Conservation (phyloP, 2,329 filamentous ascomycete genomes). For the Trichothecium sympodiale region DNA sequence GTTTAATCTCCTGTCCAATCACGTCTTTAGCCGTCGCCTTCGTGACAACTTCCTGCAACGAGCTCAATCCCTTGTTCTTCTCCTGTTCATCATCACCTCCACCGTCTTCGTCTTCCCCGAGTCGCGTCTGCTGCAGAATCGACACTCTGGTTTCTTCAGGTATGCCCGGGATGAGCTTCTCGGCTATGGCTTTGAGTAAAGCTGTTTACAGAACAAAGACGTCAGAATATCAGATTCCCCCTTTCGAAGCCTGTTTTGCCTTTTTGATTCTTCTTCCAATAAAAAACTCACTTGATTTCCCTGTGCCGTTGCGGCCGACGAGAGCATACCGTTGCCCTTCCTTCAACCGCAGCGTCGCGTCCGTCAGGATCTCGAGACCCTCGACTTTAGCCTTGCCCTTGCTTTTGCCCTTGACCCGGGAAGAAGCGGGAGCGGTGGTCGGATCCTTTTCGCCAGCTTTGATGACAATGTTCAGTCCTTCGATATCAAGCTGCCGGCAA, state of each 20-base stretch:
- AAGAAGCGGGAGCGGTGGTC: slow-evolving; percentile 15
- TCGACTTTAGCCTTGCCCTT: slow-evolving; percentile 34
- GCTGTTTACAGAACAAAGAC: slow-evolving; percentile 39
- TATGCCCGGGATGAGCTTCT: slow-evolving; percentile 69
- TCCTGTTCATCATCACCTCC: slow-evolving; percentile 17
- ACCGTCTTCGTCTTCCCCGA: slow-evolving; percentile 11
- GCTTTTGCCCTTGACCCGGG: slow-evolving; percentile 30
- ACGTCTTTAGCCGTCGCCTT: slow-evolving; percentile 43
- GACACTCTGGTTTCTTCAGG: slow-evolving; percentile 53
- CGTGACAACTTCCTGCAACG: slow-evolving; percentile 59
- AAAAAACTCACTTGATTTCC: slow-evolving; percentile 58
- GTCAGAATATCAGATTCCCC: too few relatives aligned
- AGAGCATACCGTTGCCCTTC: slow-evolving; percentile 66
- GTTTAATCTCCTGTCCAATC: slow-evolving; percentile 47
- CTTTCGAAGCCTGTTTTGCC: too few relatives aligned
- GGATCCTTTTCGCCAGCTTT: too few relatives aligned
- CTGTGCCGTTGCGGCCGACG: slow-evolving; percentile 69
- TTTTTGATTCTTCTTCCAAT: too few relatives aligned
- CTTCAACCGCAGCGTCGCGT: slow-evolving; percentile 62
- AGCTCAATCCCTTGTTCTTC: slow-evolving; percentile 21
- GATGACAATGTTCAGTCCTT: slow-evolving; percentile 61
- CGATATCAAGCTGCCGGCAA: slow-evolving; percentile 48
- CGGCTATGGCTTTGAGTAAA: slow-evolving; percentile 61
- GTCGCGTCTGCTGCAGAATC: slow-evolving; percentile 56
- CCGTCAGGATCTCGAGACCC: slow-evolving; percentile 56